phyloP scores from a whole-genome alignment of 2,329 filamentous ascomycete genomes.

The Penicillium sp. region DNA sequence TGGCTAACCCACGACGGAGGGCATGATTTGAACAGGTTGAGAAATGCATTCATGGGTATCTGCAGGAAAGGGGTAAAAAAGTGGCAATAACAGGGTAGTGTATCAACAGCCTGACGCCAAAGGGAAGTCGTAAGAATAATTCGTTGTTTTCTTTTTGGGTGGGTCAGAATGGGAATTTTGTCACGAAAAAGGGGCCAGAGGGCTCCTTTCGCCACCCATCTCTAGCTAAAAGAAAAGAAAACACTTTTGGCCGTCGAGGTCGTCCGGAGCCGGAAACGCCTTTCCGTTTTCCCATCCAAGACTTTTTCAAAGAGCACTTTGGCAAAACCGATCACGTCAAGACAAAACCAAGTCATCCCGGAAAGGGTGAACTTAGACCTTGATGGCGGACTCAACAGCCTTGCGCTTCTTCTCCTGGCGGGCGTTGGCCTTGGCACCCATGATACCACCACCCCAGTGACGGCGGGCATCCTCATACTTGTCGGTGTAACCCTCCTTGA shows the following conservation, averaged over 20 bases:
- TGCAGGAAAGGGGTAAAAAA: conserved; percentile 15
- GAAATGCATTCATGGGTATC: conserved; percentile 40
- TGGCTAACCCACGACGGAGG: conserved; percentile 1
- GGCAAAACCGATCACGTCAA: conserved; percentile 21
- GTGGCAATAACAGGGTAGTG: conserved; percentile 19
- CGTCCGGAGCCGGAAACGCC: conserved; percentile 24
- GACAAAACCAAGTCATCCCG: conserved; percentile 17
- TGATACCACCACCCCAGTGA: conserved; percentile 99
- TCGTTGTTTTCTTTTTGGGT: conserved; percentile 14
- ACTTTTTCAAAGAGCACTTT: conserved; percentile 20
- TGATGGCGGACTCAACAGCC: conserved; percentile 89
- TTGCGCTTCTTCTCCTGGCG: conserved; percentile 82
- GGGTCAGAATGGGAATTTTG: conserved; percentile 22
- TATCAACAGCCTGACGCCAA: conserved; percentile 19
- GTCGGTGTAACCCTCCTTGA: conserved; percentile 98
- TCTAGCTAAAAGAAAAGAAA: conserved; percentile 30
- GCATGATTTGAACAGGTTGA: conserved; percentile 19
- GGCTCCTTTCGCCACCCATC: conserved; percentile 24
- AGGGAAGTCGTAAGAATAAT: conserved; percentile 18
- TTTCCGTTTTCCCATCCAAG: conserved; percentile 13
- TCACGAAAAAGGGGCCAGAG: conserved; percentile 12
- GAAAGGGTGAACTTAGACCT: conserved; percentile 65
- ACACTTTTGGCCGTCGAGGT: conserved; percentile 22
- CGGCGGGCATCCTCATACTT: conserved; percentile 87
- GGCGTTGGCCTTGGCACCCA: conserved; percentile 87